Evolutionary conservation across 441 rosid species (phyloP), one percentile per base, ranked within the genome.

Genomic region (Bruguiera hainesii): DNA sequence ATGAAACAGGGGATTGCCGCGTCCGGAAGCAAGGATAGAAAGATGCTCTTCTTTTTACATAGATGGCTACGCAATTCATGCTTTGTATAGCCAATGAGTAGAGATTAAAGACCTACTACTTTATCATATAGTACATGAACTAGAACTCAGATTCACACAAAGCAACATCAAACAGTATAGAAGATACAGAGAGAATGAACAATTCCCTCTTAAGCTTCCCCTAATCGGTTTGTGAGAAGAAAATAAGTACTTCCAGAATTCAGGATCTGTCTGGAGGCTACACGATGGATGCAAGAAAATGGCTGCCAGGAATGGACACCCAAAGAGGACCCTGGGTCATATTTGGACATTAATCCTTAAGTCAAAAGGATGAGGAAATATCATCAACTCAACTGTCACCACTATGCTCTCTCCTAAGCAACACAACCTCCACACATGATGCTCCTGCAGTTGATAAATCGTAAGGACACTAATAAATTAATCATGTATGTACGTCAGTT

Each of bases 341-440:
- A 26, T 56, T 67, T 64, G 19, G 61, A 57, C 30, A 56, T 31
- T 51, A 39, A 18, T 63, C 53, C 51, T 52, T 49, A 4, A 3
- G 50, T 63, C 42, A 71, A 67, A 65, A 53, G 6, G 74, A 7
- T 3, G 58, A 28, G 11, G 63, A 69, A 5, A 55, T 3, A 4
- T 26, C 55, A 46, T 10, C 16, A 64, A 21, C 7, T 13, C 66
- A 13, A 60, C 57, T 25, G 16, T 23, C 23, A 23, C 37, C 72
- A 19, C 37, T 29, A 26, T 56, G 33, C 70, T 72, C 76, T 74
- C 76, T 84, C 28, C 58, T 55, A 86, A 61, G 89, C 92, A 48
- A 65, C 82, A 60, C 97, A 91, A 58, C 98, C 93, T 76, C 98
- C 97, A 20, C 97, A 91, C 58, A 93, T 78, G 33, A 93, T 85